These are phyloP conservation scores for Fonsecaea pedrosoi DNA, from an alignment of 2,329 filamentous ascomycete genomes.

Conservation along the genomic window DNA sequence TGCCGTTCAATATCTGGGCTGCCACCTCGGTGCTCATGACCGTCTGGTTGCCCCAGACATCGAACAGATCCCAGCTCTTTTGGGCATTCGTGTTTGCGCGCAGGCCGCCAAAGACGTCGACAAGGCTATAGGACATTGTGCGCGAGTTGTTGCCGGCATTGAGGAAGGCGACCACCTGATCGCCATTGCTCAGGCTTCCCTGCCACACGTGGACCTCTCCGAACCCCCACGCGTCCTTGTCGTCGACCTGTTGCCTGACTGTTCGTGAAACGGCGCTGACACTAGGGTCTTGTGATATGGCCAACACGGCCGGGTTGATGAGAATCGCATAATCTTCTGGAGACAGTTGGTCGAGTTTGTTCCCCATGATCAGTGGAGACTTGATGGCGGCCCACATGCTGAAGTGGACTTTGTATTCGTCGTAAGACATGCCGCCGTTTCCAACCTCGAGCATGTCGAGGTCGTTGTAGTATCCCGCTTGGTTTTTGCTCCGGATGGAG, in stretches of 20 bases:
- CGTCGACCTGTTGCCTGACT: constrained; percentile 54
- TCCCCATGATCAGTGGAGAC: constrained; percentile 57
- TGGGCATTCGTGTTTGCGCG: constrained; percentile 52
- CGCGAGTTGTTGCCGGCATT: constrained; percentile 55
- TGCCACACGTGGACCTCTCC: constrained; percentile 60
- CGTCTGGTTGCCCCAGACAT: constrained; percentile 59
- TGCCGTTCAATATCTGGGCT: constrained; percentile 52
- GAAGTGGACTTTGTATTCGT: constrained; percentile 51
- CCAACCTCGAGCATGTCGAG: constrained; percentile 51
- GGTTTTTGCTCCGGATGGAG: constrained; percentile 49
- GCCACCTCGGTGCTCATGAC: constrained; percentile 59
- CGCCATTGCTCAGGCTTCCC: constrained; percentile 55
- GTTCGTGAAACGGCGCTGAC: constrained; percentile 52
- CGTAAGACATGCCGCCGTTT: constrained; percentile 52
- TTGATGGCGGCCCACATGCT: constrained; percentile 58
- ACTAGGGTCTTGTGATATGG: constrained; percentile 57
- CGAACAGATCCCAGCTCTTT: constrained; percentile 60
- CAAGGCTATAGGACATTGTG: constrained; percentile 58
- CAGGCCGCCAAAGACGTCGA: constrained; percentile 59
- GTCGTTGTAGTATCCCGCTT: constrained; percentile 56
- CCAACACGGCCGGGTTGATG: constrained; percentile 57
- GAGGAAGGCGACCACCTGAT: constrained; percentile 58
- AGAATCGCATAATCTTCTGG: constrained; percentile 54
- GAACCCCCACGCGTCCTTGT: constrained; percentile 51
- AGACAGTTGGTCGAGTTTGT: constrained; percentile 51